Evolutionary conservation across 495 filamentous ascomycete species (phyloP), one percentile per base, ranked within the genome.

Genomic region (Penicillium canariense): DNA sequence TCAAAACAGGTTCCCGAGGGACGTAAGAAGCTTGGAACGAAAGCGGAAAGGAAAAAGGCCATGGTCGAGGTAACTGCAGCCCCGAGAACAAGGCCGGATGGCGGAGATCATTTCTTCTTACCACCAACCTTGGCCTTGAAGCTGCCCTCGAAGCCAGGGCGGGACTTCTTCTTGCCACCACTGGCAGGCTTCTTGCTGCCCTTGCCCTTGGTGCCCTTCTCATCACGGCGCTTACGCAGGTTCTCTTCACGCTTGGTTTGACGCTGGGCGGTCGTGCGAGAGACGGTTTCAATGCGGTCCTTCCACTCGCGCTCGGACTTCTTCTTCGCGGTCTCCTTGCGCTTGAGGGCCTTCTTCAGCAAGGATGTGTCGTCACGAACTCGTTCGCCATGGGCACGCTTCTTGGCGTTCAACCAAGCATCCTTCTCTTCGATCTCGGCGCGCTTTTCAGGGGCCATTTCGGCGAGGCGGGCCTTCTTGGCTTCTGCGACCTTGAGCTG

Each of bases 341-440:
- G 85, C 81, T 97, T 97, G 53, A 97, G 74, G 2, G 91, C 90
- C 78, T 96, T 96, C 81, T 95, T 95, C 11, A 98, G 81, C 30
- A 97, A 68, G n/a, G 80, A 83, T 48, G 88, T 88, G 66, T 96
- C 89, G 56, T 97, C 91, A 53, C 84, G 80, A n/a, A 96, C 84
- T 60, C 91, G 90, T 67, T 96, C 91, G 25, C 94, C 90, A 58
- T 93, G 88, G 3, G 88, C 90, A 23, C 88, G 86, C 69, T 92
- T 89, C 70, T 90, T 84, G 6, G 93, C 94, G 46, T 91, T 93
- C 52, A 95, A 77, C 94, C 94, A 98, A 45, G 84, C 70, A 64
- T 98, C 93, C 74, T 97, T 97, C 72, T 97, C 91, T 55, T 89
- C 83, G 18, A 97, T 82, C 49, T 94, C 87, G 44, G 84, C 86